Base-by-base conservation (phyloP, 1,284 basidiomycete species). In the Hymenochaete sp. region DNA sequence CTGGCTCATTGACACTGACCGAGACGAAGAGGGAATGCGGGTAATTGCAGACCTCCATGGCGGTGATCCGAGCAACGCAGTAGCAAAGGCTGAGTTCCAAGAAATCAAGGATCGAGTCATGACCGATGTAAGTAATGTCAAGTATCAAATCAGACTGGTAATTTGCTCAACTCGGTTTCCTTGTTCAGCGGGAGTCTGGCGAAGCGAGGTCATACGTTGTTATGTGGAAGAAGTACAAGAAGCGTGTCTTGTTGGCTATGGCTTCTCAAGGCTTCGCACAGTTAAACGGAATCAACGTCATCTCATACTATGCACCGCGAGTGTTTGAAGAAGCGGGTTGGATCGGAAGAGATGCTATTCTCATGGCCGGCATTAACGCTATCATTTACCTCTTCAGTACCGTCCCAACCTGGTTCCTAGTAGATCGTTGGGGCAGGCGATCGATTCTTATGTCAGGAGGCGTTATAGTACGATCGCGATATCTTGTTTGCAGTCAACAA, bases 331-430 rank as follows among this genome's bases (percentile, higher is more conserved):
- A 87, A 70, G 93, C 93, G 36, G 95, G 95, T 35, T 98, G 95
- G 93, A 76, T 96, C 49, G 95, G 95, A n/a, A 77, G 93, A 42
- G 82, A 97, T 57, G 95, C 95, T 3, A 81, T 98, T 52, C 72
- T 98, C 16, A 98, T 98, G 95, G 93, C 93, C 1, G 95, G 93
- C 5, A 90, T 96, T 61, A 96, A 97, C 58, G 79, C 84, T 6
- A 67, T 93, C 48, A 88, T 93, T 54, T 97, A 97, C 61, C 64
- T 93, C 14, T 66, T 86, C 18, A 85, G 82, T 55, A 90, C 90
- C 2, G 66, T 93, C 38, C 87, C 88, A 14, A 80, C 88, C 2
- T 98, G 95, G 95, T 92, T 90, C 64, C 75, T 98, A 37, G 88
- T 97, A 45, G 95, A 98, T 59, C 77, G 81, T 2, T 90, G 88